A percentile compares a stretch with the other conserved stretches of the same genome.
phyloP scores from a whole-genome alignment of 2,329 filamentous ascomycete species.

The Alternaria sp. region DNA sequence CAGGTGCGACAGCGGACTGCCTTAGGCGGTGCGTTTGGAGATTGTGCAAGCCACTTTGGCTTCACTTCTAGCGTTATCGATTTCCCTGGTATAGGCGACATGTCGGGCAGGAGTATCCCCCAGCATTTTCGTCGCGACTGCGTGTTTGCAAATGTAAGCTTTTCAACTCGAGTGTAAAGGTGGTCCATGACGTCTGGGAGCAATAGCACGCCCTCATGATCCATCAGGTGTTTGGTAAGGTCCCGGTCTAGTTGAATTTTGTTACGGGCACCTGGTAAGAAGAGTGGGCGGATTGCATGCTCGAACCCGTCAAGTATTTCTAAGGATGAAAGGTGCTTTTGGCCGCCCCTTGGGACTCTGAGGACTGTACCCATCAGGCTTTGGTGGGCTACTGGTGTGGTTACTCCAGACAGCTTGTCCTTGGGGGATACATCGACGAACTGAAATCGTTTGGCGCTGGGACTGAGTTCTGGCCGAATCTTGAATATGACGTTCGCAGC shows the following conservation, averaged over 20 bases:
- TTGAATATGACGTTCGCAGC: conserved; percentile 47
- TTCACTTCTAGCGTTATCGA: conserved; percentile 54
- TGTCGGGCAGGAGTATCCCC: conserved; percentile 44
- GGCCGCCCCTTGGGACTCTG: conserved; percentile 40
- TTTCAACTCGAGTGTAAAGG: conserved; percentile 16
- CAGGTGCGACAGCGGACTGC: conserved; percentile 57
- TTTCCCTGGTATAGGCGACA: conserved; percentile 32
- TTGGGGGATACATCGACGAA: conserved; percentile 25
- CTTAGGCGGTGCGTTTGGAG: conserved; percentile 52
- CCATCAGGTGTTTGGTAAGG: conserved; percentile 29
- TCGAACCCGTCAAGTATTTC: conserved; percentile 40
- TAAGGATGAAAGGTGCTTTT: conserved; percentile 35
- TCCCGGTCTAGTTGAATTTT: conserved; percentile 12
- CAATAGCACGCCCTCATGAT: conserved; percentile 27
- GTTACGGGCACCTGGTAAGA: conserved; percentile 20
- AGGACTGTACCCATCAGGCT: conserved; percentile 34
- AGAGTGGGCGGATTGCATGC: conserved; percentile 39
- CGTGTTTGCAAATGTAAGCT: conserved; percentile 13
- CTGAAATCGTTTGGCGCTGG: conserved; percentile 17
- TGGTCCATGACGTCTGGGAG: conserved; percentile 19
- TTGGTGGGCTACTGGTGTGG: conserved; percentile 16
- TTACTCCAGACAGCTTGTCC: conserved; percentile 2
- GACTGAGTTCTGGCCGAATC: conserved; percentile 22
- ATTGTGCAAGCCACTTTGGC: conserved; percentile 59
- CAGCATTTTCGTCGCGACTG: conserved; percentile 9